Conservation (phyloP, 1,284 basidiomycete species). For the Mycosarcoma mackinlayi region DNA sequence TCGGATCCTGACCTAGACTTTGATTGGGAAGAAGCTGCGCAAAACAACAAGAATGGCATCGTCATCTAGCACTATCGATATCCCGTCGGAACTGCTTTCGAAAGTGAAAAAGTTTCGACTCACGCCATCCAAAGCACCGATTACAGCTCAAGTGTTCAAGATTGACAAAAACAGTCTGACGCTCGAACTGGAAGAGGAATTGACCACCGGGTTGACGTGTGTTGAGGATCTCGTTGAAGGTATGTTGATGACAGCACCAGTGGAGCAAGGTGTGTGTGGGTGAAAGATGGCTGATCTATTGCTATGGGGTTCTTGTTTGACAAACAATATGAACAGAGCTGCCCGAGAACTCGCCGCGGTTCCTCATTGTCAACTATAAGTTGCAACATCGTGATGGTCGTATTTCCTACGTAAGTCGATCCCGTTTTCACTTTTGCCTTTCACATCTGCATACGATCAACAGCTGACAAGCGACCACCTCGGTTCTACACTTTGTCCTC, state of each 20-base stretch:
- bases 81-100: slow-evolving; percentile 43
- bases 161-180: slow-evolving; percentile 61
- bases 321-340: slow-evolving; percentile 74
- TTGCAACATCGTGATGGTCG: slow-evolving; percentile 84
- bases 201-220: slow-evolving; percentile 21
- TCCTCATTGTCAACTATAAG: slow-evolving; percentile 85
- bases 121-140: slow-evolving; percentile 29
- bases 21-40: too few species aligned
- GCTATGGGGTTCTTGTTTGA: not conserved
- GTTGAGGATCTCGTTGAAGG: slow-evolving; percentile 62
- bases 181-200: slow-evolving; percentile 60
- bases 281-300: not conserved
- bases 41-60: slow-evolving; percentile 6
- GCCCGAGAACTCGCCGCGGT: slow-evolving; percentile 88
- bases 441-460: not conserved
- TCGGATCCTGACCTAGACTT: too few species aligned
- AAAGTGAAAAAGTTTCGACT: slow-evolving; percentile 56
- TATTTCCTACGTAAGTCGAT: slow-evolving; percentile 74
- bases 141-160: slow-evolving; percentile 58
- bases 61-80: slow-evolving; percentile 57
- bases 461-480: not conserved
- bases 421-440: not conserved
- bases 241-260: slow-evolving; percentile 3
- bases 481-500: too few species aligned
- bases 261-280: not conserved